phyloP scores from a whole-genome alignment of 2,329 filamentous ascomycete species.

The Sodiomyces alkalinus region DNA sequence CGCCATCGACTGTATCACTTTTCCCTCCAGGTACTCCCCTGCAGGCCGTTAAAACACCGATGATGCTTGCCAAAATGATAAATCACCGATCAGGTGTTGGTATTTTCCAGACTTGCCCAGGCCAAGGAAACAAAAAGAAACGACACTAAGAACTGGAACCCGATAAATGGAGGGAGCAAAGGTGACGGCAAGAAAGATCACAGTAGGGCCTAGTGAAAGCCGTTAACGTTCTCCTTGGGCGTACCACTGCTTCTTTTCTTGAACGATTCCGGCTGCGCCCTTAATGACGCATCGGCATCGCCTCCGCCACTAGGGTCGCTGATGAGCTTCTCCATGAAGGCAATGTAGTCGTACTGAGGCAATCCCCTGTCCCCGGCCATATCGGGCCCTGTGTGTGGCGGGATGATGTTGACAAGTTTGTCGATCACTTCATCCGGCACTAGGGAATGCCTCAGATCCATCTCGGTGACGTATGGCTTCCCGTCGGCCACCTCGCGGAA shows the following conservation, averaged over 20 bases:
- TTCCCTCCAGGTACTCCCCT: too few species aligned
- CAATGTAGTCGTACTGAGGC: slow-evolving; percentile 89
- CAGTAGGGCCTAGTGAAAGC: slow-evolving; percentile 10
- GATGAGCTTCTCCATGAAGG: slow-evolving; percentile 87
- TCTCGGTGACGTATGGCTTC: slow-evolving; percentile 96
- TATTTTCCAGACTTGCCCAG: too few species aligned
- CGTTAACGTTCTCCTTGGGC: slow-evolving; percentile 20
- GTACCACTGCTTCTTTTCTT: slow-evolving; percentile 19
- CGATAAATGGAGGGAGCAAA: background rate
- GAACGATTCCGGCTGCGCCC: slow-evolving; percentile 18
- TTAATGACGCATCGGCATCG: slow-evolving; percentile 13
- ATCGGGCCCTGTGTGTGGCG: slow-evolving; percentile 69
- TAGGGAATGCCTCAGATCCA: slow-evolving; percentile 86
- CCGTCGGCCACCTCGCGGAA: slow-evolving; percentile 96
- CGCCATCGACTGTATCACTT: too few species aligned
- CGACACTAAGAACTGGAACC: too few species aligned
- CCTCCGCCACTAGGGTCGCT: slow-evolving; percentile 14
- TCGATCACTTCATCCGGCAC: slow-evolving; percentile 97
- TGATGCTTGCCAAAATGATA: slow-evolving; percentile 1
- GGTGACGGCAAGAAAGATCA: background rate
- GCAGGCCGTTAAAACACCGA: slow-evolving; percentile 2
- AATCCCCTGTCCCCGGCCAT: slow-evolving; percentile 70
- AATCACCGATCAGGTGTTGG: too few species aligned
- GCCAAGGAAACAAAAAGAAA: too few species aligned
- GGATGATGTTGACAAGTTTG: slow-evolving; percentile 77